Evolutionary conservation across 352 stramenopile genomes (phyloP), one percentile per base, ranked within the genome.

Genomic region (Globisporangium spinosum): DNA sequence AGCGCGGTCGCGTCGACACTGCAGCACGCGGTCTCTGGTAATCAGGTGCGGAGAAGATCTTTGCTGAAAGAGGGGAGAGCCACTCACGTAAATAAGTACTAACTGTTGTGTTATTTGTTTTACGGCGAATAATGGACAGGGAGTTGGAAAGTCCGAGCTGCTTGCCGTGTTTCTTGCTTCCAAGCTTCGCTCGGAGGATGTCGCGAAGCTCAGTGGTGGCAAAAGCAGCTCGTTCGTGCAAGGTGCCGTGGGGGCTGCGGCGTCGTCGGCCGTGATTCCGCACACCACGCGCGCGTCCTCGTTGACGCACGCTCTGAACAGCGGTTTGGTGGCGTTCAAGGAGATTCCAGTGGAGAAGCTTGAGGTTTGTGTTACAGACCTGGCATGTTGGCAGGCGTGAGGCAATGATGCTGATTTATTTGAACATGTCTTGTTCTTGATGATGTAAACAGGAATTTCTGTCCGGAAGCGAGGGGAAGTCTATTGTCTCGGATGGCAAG

Each of bases 211-310:
- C 32, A 73, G 74, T 3, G 64, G 27, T 12, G 54, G 45, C 23
- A 53, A 7, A 34, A 63, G 23, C 25, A 34, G 49, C 25, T 86
- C 82, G 25, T 90, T 79, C 55, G 72, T 93, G 45, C 75, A 89
- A 53, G 65, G 54, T 12, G 76, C 80, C 3, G 69, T 93, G 22
- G 67, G 78, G 40, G 68, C 55, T 29, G 79, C 83, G 8, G 68
- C 40, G 35, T 93, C 85, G 45, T 91, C 84, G 4, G 77, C 91
- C 32, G 79, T 90, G n/a, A 72, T 91, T 51, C 80, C 85, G 7
- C 85, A 93, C 64, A 93, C 87, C 53, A 93, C 75, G 12, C 87
- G 87, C 35, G 58, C 73, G 12, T 70, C 76, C 38, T 71, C 80
- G 51, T 74, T 91, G 57, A 64, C 45, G 15, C 45, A 53, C 13